Percentiles rank a stretch among this genome's conserved stretches.
phyloP scores from a whole-genome alignment of 1,284 basidiomycete species.

The Cerrena zonata region DNA sequence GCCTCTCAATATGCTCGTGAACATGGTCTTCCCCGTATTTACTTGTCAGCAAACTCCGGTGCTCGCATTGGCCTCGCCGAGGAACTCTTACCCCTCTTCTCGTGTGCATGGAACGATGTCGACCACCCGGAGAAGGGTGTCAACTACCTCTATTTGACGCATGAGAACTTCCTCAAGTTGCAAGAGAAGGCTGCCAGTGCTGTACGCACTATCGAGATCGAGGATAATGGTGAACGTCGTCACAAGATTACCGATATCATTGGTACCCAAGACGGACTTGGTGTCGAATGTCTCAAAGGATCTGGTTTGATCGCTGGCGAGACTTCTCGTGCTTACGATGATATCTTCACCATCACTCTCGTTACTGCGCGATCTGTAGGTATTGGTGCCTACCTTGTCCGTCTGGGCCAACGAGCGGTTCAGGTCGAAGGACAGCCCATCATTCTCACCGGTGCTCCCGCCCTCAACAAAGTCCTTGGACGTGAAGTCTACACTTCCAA shows the following conservation, averaged over 20 bases:
- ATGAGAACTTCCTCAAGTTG: slow-evolving; percentile 77
- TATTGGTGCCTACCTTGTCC: slow-evolving; percentile 98
- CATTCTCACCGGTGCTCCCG: slow-evolving; percentile 94
- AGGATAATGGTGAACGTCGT: slow-evolving; percentile 80
- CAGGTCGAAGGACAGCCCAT: slow-evolving; percentile 99
- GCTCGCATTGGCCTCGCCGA: slow-evolving; percentile 95
- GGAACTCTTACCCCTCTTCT: slow-evolving; percentile 85
- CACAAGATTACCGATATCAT: slow-evolving; percentile 97
- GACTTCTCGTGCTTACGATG: slow-evolving; percentile 95
- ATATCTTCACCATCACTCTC: slow-evolving; percentile 98
- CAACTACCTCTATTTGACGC: slow-evolving; percentile 92
- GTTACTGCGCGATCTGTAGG: slow-evolving; percentile 98
- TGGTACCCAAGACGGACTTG: slow-evolving; percentile 93
- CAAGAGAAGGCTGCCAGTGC: slow-evolving; percentile 75
- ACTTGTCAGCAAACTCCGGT: slow-evolving; percentile 97
- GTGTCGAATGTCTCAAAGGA: slow-evolving; percentile 93
- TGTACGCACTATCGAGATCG: slow-evolving; percentile 79
- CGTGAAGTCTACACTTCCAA: slow-evolving; percentile 99
- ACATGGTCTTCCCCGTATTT: slow-evolving; percentile 87
- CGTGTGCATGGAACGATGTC: slow-evolving; percentile 84
- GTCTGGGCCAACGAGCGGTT: slow-evolving; percentile 94
- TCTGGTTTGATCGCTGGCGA: slow-evolving; percentile 98
- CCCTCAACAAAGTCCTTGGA: slow-evolving; percentile 98
- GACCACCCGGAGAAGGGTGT: slow-evolving; percentile 89
- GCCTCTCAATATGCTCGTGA: slow-evolving; percentile 90